phyloP scores from a whole-genome alignment of 2,329 filamentous ascomycete species.

The Ophiostoma sp. region DNA sequence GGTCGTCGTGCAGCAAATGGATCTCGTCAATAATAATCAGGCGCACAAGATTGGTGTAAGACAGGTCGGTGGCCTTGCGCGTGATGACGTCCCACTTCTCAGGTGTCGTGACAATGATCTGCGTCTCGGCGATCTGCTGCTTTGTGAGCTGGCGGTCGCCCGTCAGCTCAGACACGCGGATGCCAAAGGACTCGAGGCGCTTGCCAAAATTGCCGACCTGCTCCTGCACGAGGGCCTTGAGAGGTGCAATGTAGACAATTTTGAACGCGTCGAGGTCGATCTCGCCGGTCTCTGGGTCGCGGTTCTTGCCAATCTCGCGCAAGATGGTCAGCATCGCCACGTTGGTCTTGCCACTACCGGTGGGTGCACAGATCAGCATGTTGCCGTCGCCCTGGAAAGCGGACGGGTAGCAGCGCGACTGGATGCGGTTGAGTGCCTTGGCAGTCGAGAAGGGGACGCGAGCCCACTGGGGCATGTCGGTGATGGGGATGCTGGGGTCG shows the following conservation, averaged over 20 bases:
- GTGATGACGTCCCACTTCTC: constrained; percentile 99
- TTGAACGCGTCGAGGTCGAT: constrained; percentile 97
- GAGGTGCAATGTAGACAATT: constrained; percentile 92
- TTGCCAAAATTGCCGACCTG: constrained; percentile 97
- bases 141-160: constrained; percentile 98
- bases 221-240: constrained; percentile 94
- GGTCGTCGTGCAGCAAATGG: constrained; percentile 92
- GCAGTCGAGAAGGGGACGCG: constrained; percentile 77
- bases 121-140: constrained; percentile 95
- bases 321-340: constrained; percentile 96
- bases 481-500: constrained; percentile 75
- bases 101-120: constrained; percentile 95
- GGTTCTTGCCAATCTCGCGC: constrained; percentile 92
- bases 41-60: constrained; percentile 94
- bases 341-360: constrained; percentile 96
- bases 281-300: constrained; percentile 81
- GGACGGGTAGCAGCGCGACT: constrained; percentile 85
- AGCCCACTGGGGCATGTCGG: constrained; percentile 89
- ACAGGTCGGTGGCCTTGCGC: constrained; percentile 91
- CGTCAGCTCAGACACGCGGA: constrained; percentile 90
- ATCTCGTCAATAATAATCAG: constrained; percentile 98
- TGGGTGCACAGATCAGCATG: constrained; percentile 95
- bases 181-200: constrained; percentile 81
- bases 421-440: constrained; percentile 87
- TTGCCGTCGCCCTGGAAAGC: constrained; percentile 94